Evolutionary conservation across 1,284 basidiomycete genomes (phyloP), one percentile per base, ranked within the genome.

Genomic region (Leccinum subatratum): DNA sequence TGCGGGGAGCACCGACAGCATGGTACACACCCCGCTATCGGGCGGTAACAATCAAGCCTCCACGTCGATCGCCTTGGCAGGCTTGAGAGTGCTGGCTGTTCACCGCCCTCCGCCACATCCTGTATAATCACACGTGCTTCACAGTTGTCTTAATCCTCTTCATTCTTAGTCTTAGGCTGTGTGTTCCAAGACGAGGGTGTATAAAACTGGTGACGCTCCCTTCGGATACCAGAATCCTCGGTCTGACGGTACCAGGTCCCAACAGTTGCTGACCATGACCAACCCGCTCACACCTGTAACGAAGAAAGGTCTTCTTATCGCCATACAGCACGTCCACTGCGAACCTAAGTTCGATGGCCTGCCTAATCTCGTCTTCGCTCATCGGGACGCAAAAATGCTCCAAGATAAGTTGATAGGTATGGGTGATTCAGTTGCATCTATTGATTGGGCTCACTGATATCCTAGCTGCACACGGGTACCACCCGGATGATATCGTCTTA

Each of bases 401-500:
- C 59, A 63, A 6, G 32, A 66, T 14, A 6, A 51, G 28, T 45
- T 75, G 51, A 74, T 72, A 62, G 37, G 76, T 64, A 67, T 42
- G 61, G 59, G 22, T 3, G 25, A 22, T 62, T 12, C 12, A 20
- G 3, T 32, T 5, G 11, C 22, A 48, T 63, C 22, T 45, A 8
- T 58, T 56, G 42, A 66, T 63, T 39, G 20, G 61, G 64, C 68
- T 67, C 59, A 67, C 20, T 11, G 7, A 14, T 62, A 59, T 28
- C 25, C 54, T 9, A 68, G 73, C 59, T 45, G 37, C 66, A 51
- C 76, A 74, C 30, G 69, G 66, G 3, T 82, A 79, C 61, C 48
- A 62, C 1, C 22, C 37, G 2, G 67, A 70, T 25, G 75, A 81
- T 37, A 70, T 81, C 45, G 70, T 67, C n/a, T 61, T 76, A 8